These are phyloP conservation scores for Fusarium penzigii DNA, from an alignment of 2,329 filamentous ascomycete species.

Conservation along the genomic window DNA sequence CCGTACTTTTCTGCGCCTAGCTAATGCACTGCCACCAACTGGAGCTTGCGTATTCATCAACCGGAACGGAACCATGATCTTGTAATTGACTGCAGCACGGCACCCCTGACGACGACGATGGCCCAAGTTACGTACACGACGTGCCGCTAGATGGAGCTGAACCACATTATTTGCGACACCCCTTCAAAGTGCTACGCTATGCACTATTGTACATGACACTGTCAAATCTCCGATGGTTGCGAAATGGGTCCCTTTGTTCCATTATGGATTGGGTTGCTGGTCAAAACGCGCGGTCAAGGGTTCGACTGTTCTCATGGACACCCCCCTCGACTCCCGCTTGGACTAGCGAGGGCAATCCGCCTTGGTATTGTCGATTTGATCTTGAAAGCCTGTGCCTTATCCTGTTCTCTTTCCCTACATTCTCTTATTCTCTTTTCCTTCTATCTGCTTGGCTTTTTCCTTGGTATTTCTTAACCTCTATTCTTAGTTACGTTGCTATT, in stretches of 20 bases:
- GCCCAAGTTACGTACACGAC: background rate
- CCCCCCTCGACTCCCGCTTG: background rate
- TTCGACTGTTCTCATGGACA: background rate
- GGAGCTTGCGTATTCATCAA: too few species aligned
- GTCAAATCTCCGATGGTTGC: background rate
- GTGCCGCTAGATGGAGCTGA: background rate
- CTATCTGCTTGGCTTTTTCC: background rate
- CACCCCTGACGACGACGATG: background rate
- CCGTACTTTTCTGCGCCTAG: too few species aligned
- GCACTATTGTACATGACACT: background rate
- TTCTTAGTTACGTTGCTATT: background rate
- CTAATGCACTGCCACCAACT: too few species aligned
- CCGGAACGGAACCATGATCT: too few species aligned
- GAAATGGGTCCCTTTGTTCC: background rate
- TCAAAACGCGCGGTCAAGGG: background rate
- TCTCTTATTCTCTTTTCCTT: background rate
- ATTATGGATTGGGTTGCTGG: background rate
- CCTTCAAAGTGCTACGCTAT: background rate
- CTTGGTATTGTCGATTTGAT: background rate
- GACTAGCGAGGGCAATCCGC: background rate
- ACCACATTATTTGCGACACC: background rate
- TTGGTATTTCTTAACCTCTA: background rate
- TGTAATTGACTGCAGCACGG: too few species aligned
- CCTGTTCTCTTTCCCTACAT: background rate
- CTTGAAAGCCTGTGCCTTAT: background rate